Conservation (phyloP, 2,329 filamentous ascomycete genomes). For the Colletotrichum abscissum region DNA sequence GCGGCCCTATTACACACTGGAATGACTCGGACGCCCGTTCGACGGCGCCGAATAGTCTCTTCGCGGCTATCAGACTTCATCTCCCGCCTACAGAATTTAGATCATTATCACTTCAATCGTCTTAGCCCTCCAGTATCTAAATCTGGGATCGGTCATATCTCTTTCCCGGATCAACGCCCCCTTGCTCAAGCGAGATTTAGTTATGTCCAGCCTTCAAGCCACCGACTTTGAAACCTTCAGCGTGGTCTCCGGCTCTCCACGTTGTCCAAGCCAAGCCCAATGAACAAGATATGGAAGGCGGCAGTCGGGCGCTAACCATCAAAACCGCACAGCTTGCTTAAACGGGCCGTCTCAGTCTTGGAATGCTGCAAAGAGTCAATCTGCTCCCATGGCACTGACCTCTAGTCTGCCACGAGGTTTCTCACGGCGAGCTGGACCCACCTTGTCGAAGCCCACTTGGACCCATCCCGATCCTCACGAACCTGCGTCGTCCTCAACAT, state of each 20-base stretch:
- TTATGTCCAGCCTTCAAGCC: neutral
- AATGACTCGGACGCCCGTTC: conserved; percentile 29
- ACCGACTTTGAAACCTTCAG: neutral
- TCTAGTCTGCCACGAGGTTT: conserved; percentile 21
- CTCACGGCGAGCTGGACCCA: conserved; percentile 1
- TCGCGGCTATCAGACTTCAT: conserved; percentile 16
- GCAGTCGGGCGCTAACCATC: conserved; percentile 2
- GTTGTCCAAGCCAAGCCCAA: neutral
- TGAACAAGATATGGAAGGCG: neutral
- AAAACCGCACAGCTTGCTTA: conserved; percentile 21
- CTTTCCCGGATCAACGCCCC: conserved; percentile 14
- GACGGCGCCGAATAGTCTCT: neutral
- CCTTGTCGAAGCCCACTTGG: conserved; percentile 1
- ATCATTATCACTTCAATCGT: conserved; percentile 3
- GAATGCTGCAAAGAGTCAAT: neutral
- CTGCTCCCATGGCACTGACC: neutral
- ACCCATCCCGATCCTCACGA: conserved; percentile 10
- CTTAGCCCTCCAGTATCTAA: conserved; percentile 23
- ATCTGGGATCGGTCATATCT: conserved; percentile 29
- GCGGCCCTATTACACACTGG: conserved; percentile 4
- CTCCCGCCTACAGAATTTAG: neutral
- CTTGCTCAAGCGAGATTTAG: conserved; percentile 20
- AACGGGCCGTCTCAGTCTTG: conserved; percentile 12
- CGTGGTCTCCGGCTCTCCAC: neutral
- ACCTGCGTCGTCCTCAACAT: conserved; percentile 4